Percentiles rank a stretch among this genome's conserved stretches.
These are phyloP conservation scores for Rhodotorula sp. DNA, from an alignment of 1,284 basidiomycete species.

Conservation along the genomic window DNA sequence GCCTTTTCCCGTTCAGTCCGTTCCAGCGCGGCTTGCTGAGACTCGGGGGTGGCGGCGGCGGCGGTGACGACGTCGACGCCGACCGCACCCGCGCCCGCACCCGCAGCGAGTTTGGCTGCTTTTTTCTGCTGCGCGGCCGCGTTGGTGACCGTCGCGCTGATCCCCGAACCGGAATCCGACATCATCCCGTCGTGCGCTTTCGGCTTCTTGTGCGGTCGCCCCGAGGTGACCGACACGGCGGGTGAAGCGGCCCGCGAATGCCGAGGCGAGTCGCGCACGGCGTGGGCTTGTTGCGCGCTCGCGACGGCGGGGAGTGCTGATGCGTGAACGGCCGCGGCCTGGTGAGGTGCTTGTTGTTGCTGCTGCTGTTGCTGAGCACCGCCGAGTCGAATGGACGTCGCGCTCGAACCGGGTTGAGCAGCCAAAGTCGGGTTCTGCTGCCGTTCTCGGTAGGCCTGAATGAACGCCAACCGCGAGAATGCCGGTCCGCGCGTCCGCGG, in stretches of 20 bases:
- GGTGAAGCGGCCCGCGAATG: conserved; percentile 18
- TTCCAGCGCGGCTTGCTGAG: conserved; percentile 12
- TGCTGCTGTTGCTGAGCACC: neutral
- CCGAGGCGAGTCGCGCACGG: conserved; percentile 2
- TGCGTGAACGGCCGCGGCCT: neutral
- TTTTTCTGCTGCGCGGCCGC: conserved; percentile 27
- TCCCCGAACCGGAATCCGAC: conserved; percentile 26
- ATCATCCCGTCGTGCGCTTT: neutral
- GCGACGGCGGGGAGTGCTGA: neutral
- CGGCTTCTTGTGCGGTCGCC: conserved; percentile 18
- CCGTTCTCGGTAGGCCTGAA: conserved; percentile 43
- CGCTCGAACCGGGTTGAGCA: conserved; percentile 22
- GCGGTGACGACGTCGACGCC: neutral
- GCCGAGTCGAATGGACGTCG: conserved; percentile 32
- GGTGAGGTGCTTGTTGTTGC: neutral
- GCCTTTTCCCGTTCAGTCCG: conserved; percentile 16
- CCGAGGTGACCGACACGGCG: conserved; percentile 15
- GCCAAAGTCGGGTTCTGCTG: conserved; percentile 30
- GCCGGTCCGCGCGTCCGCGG: conserved; percentile 34
- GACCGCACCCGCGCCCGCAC: neutral
- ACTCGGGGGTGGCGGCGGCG: neutral
- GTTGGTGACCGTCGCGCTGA: conserved; percentile 1
- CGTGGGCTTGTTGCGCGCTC: neutral
- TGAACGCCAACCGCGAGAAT: conserved; percentile 44
- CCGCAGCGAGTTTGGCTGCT: conserved; percentile 18